Conservation (phyloP, 257 asterid species). For the Solanum pimpinellifolium region DNA sequence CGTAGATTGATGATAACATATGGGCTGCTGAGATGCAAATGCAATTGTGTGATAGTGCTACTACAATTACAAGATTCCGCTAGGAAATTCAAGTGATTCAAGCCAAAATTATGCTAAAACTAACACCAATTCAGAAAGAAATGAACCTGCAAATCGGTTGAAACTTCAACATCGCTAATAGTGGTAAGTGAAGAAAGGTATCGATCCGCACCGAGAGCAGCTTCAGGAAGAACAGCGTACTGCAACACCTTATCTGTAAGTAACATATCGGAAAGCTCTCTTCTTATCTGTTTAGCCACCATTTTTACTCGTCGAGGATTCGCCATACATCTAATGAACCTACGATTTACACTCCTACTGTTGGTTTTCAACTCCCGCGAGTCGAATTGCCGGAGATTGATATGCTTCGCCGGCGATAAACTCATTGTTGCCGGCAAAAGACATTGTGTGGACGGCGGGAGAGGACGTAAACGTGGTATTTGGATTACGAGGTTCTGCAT, state of each 20-base stretch:
- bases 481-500: constrained; percentile 55
- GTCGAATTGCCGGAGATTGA: constrained; percentile 5
- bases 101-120: background rate
- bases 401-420: constrained; percentile 12
- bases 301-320: constrained; percentile 89
- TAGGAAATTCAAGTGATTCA: background rate
- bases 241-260: constrained; percentile 85
- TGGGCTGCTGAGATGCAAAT: background rate
- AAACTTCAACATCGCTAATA: constrained; percentile 84
- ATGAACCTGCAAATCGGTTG: constrained; percentile 84
- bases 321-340: constrained; percentile 67
- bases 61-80: background rate
- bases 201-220: constrained; percentile 92
- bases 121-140: background rate
- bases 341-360: background rate
- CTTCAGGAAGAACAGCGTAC: constrained; percentile 87
- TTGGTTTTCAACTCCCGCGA: constrained; percentile 6
- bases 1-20: background rate
- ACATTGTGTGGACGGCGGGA: constrained; percentile 3
- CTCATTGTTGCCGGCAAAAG: constrained; percentile 6
- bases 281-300: constrained; percentile 93
- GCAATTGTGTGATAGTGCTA: background rate
- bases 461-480: constrained; percentile 6
- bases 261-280: constrained; percentile 90
- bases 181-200: constrained; percentile 90